These are phyloP conservation scores for Microbotryum saponariae DNA, from an alignment of 1,284 basidiomycete species.

Conservation along the genomic window DNA sequence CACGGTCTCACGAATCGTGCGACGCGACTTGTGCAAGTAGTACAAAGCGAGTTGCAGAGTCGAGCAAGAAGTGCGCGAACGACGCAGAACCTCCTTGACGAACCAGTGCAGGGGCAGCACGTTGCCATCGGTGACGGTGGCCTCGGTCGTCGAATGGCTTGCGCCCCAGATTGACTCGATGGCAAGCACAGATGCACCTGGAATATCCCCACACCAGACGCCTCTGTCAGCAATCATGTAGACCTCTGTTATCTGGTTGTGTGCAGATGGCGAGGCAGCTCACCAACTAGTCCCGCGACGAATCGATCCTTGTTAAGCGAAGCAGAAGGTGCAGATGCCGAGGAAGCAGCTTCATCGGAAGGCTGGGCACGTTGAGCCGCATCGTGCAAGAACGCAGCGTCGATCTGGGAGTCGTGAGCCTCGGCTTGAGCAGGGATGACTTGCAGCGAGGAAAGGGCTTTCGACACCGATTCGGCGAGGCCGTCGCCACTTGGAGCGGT, in stretches of 20 bases:
- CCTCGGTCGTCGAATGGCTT: not conserved
- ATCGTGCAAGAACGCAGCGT: too few relatives aligned
- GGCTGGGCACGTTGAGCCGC: too few relatives aligned
- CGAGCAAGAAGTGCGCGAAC: slow-evolving; percentile 35
- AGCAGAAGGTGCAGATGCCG: too few relatives aligned
- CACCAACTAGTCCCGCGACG: slow-evolving; percentile 34
- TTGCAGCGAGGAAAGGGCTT: too few relatives aligned
- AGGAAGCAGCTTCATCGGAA: too few relatives aligned
- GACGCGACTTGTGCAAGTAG: slow-evolving; percentile 37
- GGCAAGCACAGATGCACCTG: slow-evolving; percentile 30
- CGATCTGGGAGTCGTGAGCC: too few relatives aligned
- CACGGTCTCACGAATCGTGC: slow-evolving; percentile 31
- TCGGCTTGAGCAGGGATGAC: too few relatives aligned
- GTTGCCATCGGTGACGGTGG: not conserved
- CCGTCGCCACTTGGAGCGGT: too few relatives aligned
- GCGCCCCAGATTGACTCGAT: slow-evolving; percentile 34
- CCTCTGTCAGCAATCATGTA: not conserved
- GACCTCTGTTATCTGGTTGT: not conserved
- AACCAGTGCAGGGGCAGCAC: slow-evolving; percentile 34
- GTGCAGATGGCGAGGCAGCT: slow-evolving; percentile 13
- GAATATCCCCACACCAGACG: not conserved
- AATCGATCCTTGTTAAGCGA: slow-evolving; percentile 24
- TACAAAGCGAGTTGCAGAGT: slow-evolving; percentile 37
- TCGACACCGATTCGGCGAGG: too few relatives aligned
- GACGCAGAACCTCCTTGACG: slow-evolving; percentile 37